phyloP scores from a whole-genome alignment of 306 rosid species.

The Citrullus colocynthis region DNA sequence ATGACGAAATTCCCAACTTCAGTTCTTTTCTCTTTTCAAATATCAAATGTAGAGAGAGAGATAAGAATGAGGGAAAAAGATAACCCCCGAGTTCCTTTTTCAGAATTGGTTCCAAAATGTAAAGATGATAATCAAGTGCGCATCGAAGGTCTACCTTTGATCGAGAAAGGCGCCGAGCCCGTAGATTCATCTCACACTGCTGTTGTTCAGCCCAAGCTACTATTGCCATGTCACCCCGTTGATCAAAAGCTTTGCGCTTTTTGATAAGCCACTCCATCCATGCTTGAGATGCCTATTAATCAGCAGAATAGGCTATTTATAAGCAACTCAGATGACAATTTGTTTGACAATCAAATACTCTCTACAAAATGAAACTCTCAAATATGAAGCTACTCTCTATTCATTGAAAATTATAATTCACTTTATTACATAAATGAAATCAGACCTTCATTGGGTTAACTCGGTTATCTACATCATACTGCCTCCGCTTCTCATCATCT shows the following conservation, averaged over 20 bases:
- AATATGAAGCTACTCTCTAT: background rate
- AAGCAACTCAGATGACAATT: background rate
- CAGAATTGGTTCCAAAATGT: background rate
- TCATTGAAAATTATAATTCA: background rate
- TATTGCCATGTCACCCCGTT: slow-evolving; percentile 94
- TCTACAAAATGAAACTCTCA: background rate
- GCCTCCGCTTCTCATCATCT: slow-evolving; percentile 49
- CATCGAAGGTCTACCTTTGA: slow-evolving; percentile 48
- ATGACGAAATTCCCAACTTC: background rate
- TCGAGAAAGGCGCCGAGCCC: slow-evolving; percentile 80
- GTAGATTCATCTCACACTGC: slow-evolving; percentile 67
- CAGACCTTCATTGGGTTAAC: slow-evolving; percentile 88
- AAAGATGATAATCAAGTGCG: background rate
- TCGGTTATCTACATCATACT: slow-evolving; percentile 71
- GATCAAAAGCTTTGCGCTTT: slow-evolving; percentile 85
- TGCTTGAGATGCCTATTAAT: slow-evolving; percentile 83
- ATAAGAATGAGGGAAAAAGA: background rate
- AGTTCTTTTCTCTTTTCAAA: slow-evolving; percentile 3
- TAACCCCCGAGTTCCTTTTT: background rate
- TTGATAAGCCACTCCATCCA: slow-evolving; percentile 98
- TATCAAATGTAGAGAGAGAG: background rate
- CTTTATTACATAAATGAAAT: slow-evolving; percentile 8
- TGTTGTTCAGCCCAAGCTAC: slow-evolving; percentile 99
- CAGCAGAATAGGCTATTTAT: slow-evolving; percentile 10
- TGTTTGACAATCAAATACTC: background rate